Conservation (phyloP, 192 early-diverging fungal species). For the Diversispora eburnea region DNA sequence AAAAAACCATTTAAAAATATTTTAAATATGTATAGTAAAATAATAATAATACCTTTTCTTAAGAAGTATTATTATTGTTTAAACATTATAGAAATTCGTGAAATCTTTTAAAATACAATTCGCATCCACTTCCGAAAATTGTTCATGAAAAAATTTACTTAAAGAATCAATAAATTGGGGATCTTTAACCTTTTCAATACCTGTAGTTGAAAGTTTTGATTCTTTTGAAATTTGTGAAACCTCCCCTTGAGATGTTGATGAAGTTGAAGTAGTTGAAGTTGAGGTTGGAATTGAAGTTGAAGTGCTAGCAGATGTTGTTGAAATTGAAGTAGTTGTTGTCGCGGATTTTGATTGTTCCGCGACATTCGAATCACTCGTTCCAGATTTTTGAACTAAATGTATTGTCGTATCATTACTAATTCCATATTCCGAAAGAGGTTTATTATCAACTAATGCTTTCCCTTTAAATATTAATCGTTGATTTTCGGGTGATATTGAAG, state of each 20-base stretch:
- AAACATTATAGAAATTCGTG: not conserved
- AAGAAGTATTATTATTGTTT: too few species aligned
- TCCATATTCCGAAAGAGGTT: slow-evolving; percentile 48
- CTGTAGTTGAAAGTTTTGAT: not conserved
- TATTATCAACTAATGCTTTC: slow-evolving; percentile 53
- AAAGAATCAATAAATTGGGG: not conserved
- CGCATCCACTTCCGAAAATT: slow-evolving; percentile 7
- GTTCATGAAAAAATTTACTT: not conserved
- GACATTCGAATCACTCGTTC: slow-evolving; percentile 8
- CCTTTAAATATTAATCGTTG: slow-evolving; percentile 61
- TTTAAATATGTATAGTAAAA: too few species aligned
- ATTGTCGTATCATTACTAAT: slow-evolving; percentile 42
- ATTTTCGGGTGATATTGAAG: slow-evolving; percentile 31
- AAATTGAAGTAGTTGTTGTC: too few species aligned
- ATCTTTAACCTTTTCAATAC: slow-evolving; percentile 14
- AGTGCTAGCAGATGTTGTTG: too few species aligned
- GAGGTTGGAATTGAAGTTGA: not conserved
- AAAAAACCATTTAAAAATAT: too few species aligned
- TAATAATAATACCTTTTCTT: too few species aligned
- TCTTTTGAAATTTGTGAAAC: not conserved
- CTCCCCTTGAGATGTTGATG: not conserved
- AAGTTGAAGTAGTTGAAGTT: not conserved
- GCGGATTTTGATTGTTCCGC: too few species aligned
- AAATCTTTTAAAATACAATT: slow-evolving; percentile 15
- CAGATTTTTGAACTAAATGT: slow-evolving; percentile 50